Conservation (phyloP, 306 rosid genomes). For the Inga laurina region DNA sequence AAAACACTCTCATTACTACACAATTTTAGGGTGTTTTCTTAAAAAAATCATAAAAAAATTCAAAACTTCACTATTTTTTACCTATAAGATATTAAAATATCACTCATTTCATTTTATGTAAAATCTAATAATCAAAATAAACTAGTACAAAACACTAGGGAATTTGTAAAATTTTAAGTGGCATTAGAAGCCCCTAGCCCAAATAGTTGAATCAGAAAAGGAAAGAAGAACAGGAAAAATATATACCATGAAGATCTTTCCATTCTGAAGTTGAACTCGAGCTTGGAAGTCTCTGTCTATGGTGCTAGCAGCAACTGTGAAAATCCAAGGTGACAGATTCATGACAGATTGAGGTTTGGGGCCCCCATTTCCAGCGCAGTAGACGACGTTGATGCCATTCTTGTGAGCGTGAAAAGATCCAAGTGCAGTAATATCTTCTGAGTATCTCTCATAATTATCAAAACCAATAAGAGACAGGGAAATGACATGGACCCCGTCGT, state of each 20-base stretch:
- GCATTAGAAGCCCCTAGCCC: too few species aligned
- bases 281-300: slow-evolving; percentile 78
- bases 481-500: slow-evolving; percentile 77
- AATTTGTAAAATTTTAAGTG: too few species aligned
- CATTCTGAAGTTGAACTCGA: slow-evolving; percentile 56
- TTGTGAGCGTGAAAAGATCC: slow-evolving; percentile 82
- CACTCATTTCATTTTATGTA: too few species aligned
- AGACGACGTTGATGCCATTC: slow-evolving; percentile 75
- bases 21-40: too few species aligned
- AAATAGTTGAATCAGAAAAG: too few species aligned
- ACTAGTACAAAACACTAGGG: too few species aligned
- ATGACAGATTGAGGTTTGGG: slow-evolving; percentile 48
- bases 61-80: too few species aligned
- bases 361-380: slow-evolving; percentile 82
- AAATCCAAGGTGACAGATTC: slow-evolving; percentile 71
- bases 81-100: too few species aligned
- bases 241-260: neutral
- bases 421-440: slow-evolving; percentile 65
- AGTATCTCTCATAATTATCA: slow-evolving; percentile 21
- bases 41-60: too few species aligned
- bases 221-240: neutral
- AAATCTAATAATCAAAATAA: too few species aligned
- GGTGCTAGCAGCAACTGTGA: slow-evolving; percentile 87
- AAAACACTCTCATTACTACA: too few species aligned
- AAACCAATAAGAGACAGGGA: slow-evolving; percentile 76